A percentile compares a stretch with the other conserved stretches of the same genome.
phyloP scores from a whole-genome alignment of 1,284 basidiomycete species.

The Vanrija sp. region DNA sequence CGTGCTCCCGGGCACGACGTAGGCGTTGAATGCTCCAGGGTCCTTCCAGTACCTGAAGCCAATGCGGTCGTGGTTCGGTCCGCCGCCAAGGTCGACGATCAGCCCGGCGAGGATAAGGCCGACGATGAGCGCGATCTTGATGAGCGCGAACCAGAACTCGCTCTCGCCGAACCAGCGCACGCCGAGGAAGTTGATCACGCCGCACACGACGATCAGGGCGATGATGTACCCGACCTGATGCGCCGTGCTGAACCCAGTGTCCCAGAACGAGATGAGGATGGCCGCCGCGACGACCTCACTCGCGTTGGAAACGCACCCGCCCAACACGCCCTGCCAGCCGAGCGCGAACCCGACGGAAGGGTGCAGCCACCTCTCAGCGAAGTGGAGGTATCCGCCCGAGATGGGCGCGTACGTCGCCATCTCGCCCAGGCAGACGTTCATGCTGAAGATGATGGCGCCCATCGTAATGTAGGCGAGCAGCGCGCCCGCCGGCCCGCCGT shows the following conservation, averaged over 20 bases:
- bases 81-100: slow-evolving; percentile 66
- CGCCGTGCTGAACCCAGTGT: slow-evolving; percentile 33
- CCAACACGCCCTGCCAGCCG: slow-evolving; percentile 38
- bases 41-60: slow-evolving; percentile 61
- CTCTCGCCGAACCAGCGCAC: slow-evolving; percentile 36
- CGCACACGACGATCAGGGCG: slow-evolving; percentile 40
- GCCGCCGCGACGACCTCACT: slow-evolving; percentile 70
- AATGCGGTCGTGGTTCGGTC: slow-evolving; percentile 53
- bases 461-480: slow-evolving; percentile 21
- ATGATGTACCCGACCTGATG: slow-evolving; percentile 46
- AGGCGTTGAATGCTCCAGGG: slow-evolving; percentile 56
- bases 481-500: slow-evolving; percentile 51
- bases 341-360: slow-evolving; percentile 30
- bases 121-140: slow-evolving; percentile 69
- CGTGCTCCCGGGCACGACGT: slow-evolving; percentile 19
- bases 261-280: slow-evolving; percentile 73
- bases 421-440: slow-evolving; percentile 41
- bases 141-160: slow-evolving; percentile 64
- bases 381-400: slow-evolving; percentile 40
- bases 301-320: slow-evolving; percentile 51
- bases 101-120: slow-evolving; percentile 63
- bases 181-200: slow-evolving; percentile 47
- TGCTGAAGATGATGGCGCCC: slow-evolving; percentile 22
- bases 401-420: slow-evolving; percentile 31
- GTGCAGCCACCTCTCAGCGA: slow-evolving; percentile 34